phyloP scores from a whole-genome alignment of 176 grass and related monocot genomes.

The Oryza meridionalis region DNA sequence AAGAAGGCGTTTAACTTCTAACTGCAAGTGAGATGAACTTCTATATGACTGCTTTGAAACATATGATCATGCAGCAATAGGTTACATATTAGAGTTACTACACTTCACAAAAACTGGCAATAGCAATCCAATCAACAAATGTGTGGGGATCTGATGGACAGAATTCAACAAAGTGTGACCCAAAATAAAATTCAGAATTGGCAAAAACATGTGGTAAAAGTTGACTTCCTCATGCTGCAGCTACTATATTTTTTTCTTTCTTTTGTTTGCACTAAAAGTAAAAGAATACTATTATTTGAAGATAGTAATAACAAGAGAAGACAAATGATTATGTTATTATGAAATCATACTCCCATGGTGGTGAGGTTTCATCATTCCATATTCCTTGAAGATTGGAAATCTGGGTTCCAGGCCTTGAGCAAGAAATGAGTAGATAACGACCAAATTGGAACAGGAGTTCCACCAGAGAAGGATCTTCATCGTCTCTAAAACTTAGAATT shows the following conservation, averaged over 20 bases:
- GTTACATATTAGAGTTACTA: neutral
- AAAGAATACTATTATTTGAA: conserved; percentile 13
- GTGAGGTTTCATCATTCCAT: conserved; percentile 72
- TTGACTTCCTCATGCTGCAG: neutral
- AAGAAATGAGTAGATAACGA: conserved; percentile 90
- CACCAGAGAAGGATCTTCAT: conserved; percentile 85
- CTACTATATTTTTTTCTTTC: neutral
- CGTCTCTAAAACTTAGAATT: conserved; percentile 73
- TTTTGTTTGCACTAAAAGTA: neutral
- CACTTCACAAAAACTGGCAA: neutral
- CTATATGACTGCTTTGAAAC: neutral
- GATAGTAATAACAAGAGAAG: conserved; percentile 9
- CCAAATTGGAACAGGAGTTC: conserved; percentile 93
- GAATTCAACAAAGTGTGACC: neutral
- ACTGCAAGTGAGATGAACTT: conserved; percentile 30
- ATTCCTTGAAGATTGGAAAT: conserved; percentile 91
- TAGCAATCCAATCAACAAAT: neutral
- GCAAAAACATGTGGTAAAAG: neutral
- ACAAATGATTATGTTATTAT: conserved; percentile 8
- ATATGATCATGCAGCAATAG: neutral
- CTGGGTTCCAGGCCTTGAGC: conserved; percentile 84
- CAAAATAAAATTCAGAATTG: neutral
- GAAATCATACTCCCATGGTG: conserved; percentile 83
- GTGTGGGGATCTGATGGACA: conserved; percentile 1
- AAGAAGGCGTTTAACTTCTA: neutral